Evolutionary conservation across 768 basidiomycete genomes (phyloP).

Genomic region (Fomitopsis serialis): DNA sequence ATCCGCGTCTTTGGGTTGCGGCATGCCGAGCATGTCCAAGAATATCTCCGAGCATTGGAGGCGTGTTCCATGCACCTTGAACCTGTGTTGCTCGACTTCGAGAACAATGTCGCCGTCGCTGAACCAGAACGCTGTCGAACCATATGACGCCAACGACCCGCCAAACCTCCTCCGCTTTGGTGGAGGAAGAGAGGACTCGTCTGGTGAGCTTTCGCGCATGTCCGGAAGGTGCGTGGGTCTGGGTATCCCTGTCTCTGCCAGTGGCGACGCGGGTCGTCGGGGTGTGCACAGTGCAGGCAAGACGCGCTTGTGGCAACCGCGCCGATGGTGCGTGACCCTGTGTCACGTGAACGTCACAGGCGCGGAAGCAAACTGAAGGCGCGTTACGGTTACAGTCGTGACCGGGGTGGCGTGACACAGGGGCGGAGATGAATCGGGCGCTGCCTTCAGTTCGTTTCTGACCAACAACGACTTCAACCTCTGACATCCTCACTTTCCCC

Average conservation of each 20-base stretch:
- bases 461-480: conserved; percentile 12
- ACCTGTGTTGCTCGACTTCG: conserved; percentile 15
- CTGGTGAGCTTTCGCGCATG: neutral
- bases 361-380: neutral
- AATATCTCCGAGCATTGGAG: conserved; percentile 24
- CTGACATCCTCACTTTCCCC: neutral
- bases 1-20: conserved; percentile 25
- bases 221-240: neutral
- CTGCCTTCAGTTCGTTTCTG: conserved; percentile 16
- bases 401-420: neutral
- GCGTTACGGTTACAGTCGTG: neutral
- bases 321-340: neutral
- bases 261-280: too few species aligned
- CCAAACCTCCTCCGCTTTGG: neutral
- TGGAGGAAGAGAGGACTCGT: neutral
- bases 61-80: conserved; percentile 17
- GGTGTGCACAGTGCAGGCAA: too few species aligned
- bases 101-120: conserved; percentile 32
- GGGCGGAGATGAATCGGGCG: conserved; percentile 18
- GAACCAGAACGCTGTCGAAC: conserved; percentile 21
- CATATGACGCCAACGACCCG: neutral
- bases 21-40: conserved; percentile 31
- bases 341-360: neutral
- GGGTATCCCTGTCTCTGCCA: too few species aligned
- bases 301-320: neutral